Base-by-base conservation (phyloP, 2,329 filamentous ascomycete genomes). In the Akanthomyces lecanii region DNA sequence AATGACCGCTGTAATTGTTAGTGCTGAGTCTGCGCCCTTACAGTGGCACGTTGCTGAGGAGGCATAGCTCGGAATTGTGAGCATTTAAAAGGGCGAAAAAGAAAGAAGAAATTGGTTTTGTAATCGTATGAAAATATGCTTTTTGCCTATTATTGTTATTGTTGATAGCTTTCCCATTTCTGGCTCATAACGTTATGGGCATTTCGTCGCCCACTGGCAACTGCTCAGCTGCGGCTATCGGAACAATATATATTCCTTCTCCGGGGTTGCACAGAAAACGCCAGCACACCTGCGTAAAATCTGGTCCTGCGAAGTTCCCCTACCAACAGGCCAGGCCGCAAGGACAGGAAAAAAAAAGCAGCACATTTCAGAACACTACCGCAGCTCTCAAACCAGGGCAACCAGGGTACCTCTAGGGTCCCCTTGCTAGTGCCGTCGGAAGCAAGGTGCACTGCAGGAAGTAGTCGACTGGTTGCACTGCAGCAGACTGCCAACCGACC, bases 281-380 rank as follows among this genome's bases (percentile, higher is more conserved):
- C 18, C 45, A 11, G 47, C 47, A 25, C 38, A 52, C 54, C 60
- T 47, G 61, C 55, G 61, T 58, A 63, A 58, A 58, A 53, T 50
- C 47, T 59, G 55, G 61, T 52, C 61, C 61, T 58, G 61, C 61
- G 61, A 25, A 63, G 47, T 59, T 63, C 40, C 54, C 61, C 50
- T 63, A 55, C 53, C 61, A 57, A 45, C 40, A 25, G 14, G 38
- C 14, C 28, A 11, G 25, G 14, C 50, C 16, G 28, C 28, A 30
- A 30, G 21, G 16, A n/a, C 44, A 28, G 16, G n/a, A 28, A 18
- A 40, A 16, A 30, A 53, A 18, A 36, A 38, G 48, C 47, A 54
- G 55, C 55, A 63, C 54, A 63, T 63, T 59, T 63, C 61, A 63
- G 54, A 47, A 63, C 61, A 63, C 45, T 21, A 38, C 55, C 61